A percentile compares a stretch with the other conserved stretches of the same genome.
These are phyloP conservation scores for Zalaria sp. DNA, from an alignment of 2,329 filamentous ascomycete genomes.

Conservation along the genomic window DNA sequence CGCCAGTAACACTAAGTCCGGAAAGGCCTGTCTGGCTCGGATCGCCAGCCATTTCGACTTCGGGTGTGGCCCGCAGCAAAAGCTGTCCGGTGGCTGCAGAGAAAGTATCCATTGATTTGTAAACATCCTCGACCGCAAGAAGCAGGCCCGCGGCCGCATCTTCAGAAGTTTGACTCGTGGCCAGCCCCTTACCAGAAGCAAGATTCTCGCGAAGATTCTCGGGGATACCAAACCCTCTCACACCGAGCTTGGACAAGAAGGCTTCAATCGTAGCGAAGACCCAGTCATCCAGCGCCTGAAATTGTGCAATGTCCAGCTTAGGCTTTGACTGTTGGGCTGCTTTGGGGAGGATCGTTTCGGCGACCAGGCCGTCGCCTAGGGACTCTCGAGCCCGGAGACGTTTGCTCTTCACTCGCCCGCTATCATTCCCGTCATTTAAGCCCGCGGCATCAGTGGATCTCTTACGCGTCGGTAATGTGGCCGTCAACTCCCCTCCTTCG, in stretches of 20 bases:
- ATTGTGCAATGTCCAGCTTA: constrained; percentile 13
- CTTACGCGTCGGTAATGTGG: constrained; percentile 37
- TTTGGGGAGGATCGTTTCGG: constrained; percentile 15
- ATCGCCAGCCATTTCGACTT: constrained; percentile 9
- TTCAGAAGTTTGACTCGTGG: neutral
- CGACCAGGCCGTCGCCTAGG: constrained; percentile 26
- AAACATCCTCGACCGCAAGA: constrained; percentile 1
- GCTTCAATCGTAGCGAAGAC: constrained; percentile 40
- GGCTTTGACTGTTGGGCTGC: neutral
- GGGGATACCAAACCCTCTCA: constrained; percentile 22
- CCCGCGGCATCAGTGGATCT: constrained; percentile 46
- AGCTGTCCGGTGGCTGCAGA: constrained; percentile 14
- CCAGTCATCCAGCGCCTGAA: constrained; percentile 40
- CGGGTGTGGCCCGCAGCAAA: constrained; percentile 12
- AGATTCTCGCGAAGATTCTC: constrained; percentile 10
- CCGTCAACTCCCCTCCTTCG: constrained; percentile 15
- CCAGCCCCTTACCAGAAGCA: neutral
- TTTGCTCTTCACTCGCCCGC: constrained; percentile 44
- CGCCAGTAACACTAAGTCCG: neutral
- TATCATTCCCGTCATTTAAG: constrained; percentile 42
- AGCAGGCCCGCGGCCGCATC: neutral
- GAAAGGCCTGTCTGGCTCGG: neutral
- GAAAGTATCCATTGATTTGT: constrained; percentile 10
- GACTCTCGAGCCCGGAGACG: constrained; percentile 47
- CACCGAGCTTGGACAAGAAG: constrained; percentile 36